Base-by-base conservation (phyloP, 2,329 filamentous ascomycete genomes). In the Pseudophaeomoniella oleicola region DNA sequence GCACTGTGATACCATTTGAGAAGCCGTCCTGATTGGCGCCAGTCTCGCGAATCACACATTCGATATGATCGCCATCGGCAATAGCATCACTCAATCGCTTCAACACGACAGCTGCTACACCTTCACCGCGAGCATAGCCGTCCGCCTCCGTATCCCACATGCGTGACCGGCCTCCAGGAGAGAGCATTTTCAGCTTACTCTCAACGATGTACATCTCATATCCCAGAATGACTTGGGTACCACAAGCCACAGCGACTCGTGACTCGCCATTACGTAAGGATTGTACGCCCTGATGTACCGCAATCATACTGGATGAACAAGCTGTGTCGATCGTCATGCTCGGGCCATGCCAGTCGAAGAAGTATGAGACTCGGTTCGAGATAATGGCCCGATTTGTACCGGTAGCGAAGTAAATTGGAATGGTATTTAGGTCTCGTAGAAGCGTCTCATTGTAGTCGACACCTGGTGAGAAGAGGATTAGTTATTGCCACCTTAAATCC, bases 51-150 rank as follows among this genome's bases (percentile, higher is more conserved):
- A 61, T 48, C 4, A 60, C 44, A 30, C 55, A 55, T 19, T 63
- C 55, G 17, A 70, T 62, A 3, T 55, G 44, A 40, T 69, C 64
- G 1, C 59, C 59, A 44, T 67, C 60, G 0, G 39, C 49, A 3
- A 75, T 38, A 0, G 73, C 73, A 1, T 58, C 49, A 4, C 47
- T 51, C 1, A 75, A 46, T 1, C 49, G 54, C 47, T 76, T 76
- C 0, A 78, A 42, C 0, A 75, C 50, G 0, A 76, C 42, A 0
- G 56, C 52, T 1, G 61, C 61, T 9, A 71, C 50, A 0, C 69
- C 71, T 36, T 76, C 72, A 9, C 66, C 68, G 0, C 69, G 59
- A 17, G 56, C 66, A 48, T 60, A 70, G 5, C 67, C 70, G 42
- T 70, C 52, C 0, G 65, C 70, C 2, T 47, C 48, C 2, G 47